Evolutionary conservation across 164 flowering plant genomes (phyloP).

Genomic region (Houttuynia cordata): DNA sequence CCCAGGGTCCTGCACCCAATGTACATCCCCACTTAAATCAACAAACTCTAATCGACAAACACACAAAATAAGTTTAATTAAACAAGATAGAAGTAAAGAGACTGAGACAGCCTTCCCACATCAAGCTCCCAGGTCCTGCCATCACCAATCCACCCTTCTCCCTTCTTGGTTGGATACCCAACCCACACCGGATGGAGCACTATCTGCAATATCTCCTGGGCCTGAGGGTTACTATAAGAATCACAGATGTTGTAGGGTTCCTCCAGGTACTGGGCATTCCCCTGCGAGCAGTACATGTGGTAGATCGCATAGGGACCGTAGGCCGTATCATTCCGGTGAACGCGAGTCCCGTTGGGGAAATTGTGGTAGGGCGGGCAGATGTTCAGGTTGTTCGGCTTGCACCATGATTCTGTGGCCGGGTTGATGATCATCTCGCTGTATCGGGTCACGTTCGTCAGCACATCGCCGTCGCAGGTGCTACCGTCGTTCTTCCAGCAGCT

Average conservation of each 20-base stretch:
- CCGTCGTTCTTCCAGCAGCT: conserved; percentile 47
- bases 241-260: conserved; percentile 40
- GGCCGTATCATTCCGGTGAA: conserved; percentile 38
- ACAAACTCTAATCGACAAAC: no score
- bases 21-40: no score
- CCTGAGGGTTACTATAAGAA: conserved; percentile 64
- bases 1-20: conserved; percentile 43
- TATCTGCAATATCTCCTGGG: conserved; percentile 60
- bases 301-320: conserved; percentile 47
- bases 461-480: conserved; percentile 49
- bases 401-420: conserved; percentile 35
- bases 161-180: conserved; percentile 51
- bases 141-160: conserved; percentile 73
- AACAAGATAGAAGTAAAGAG: conserved; percentile 38
- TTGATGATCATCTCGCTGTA: conserved; percentile 70
- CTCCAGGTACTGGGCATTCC: conserved; percentile 43
- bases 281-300: conserved; percentile 50
- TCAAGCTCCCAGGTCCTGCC: conserved; percentile 69
- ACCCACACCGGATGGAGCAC: conserved; percentile 71
- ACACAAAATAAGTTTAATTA: neutral
- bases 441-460: conserved; percentile 44
- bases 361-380: conserved; percentile 57
- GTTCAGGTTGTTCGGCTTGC: conserved; percentile 21
- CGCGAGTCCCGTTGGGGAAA: conserved; percentile 27
- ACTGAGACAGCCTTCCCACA: conserved; percentile 43